phyloP scores from a whole-genome alignment of 768 basidiomycete genomes.

The Suillus plorans region DNA sequence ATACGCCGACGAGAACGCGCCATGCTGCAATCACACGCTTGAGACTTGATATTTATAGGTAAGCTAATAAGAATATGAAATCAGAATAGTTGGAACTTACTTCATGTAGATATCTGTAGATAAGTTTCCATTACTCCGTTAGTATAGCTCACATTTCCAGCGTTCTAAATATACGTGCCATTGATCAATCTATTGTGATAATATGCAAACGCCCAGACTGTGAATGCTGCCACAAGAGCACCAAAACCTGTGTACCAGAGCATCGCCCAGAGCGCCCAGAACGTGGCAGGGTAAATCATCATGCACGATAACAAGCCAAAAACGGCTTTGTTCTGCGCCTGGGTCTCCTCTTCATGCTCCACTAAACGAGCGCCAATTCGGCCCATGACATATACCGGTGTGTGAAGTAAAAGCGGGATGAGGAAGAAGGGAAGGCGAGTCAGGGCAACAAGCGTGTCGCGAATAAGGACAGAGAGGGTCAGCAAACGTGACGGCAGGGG shows the following conservation, averaged over 20 bases:
- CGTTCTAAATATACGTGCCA: slow-evolving; percentile 46
- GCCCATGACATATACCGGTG: slow-evolving; percentile 84
- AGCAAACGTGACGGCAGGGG: slow-evolving; percentile 78
- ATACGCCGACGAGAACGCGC: slow-evolving; percentile 94
- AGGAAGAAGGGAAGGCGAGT: slow-evolving; percentile 87
- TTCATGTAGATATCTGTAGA: slow-evolving; percentile 69
- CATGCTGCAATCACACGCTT: slow-evolving; percentile 92
- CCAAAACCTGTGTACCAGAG: slow-evolving; percentile 76
- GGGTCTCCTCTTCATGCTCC: slow-evolving; percentile 88
- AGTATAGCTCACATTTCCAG: background rate
- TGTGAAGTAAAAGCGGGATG: slow-evolving; percentile 78
- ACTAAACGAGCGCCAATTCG: slow-evolving; percentile 71
- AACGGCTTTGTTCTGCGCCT: slow-evolving; percentile 96
- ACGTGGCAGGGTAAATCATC: slow-evolving; percentile 78
- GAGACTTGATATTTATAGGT: slow-evolving; percentile 43
- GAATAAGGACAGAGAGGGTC: slow-evolving; percentile 75
- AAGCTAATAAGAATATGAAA: background rate
- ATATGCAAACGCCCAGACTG: slow-evolving; percentile 74
- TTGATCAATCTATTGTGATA: slow-evolving; percentile 90
- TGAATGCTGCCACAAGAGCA: slow-evolving; percentile 63
- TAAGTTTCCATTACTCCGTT: background rate
- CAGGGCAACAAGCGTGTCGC: slow-evolving; percentile 70
- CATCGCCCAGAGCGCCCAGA: slow-evolving; percentile 84
- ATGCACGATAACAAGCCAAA: slow-evolving; percentile 78
- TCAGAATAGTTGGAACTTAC: slow-evolving; percentile 41